These are phyloP conservation scores for Maudiozyma pseudohumilis DNA, from an alignment of 805 yeast genomes.

Conservation along the genomic window DNA sequence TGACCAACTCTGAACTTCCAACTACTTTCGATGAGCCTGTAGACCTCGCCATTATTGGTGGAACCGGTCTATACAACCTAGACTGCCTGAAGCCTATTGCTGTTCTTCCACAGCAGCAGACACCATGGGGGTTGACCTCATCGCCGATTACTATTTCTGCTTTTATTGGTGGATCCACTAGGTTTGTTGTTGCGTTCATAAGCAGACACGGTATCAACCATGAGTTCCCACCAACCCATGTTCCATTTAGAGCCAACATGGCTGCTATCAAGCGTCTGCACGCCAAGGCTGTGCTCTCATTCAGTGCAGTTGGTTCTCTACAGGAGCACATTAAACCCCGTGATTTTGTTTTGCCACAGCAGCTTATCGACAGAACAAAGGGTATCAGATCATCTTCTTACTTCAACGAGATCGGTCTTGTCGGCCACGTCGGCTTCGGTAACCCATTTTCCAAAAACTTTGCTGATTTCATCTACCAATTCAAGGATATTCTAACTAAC, in stretches of 20 bases:
- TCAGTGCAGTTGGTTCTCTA: constrained; percentile 92
- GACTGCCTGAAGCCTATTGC: constrained; percentile 81
- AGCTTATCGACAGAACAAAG: constrained; percentile 92
- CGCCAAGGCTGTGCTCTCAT: constrained; percentile 80
- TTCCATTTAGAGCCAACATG: constrained; percentile 88
- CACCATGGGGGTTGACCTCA: constrained; percentile 98
- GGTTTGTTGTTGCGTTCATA: constrained; percentile 78
- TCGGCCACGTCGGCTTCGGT: constrained; percentile 95
- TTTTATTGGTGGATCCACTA: constrained; percentile 33
- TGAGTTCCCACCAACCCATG: constrained; percentile 82
- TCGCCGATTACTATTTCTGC: constrained; percentile 87
- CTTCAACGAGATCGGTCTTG: constrained; percentile 79
- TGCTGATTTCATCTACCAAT: constrained; percentile 53
- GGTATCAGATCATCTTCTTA: constrained; percentile 86
- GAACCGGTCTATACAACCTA: constrained; percentile 91
- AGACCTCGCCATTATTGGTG: constrained; percentile 85
- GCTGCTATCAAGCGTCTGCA: constrained; percentile 89
- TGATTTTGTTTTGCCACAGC: constrained; percentile 94
- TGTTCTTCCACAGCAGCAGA: constrained; percentile 55
- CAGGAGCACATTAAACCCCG: constrained; percentile 85
- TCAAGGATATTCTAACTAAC: constrained; percentile 47
- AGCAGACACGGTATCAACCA: constrained; percentile 93
- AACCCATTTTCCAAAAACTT: constrained; percentile 84
- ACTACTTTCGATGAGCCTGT: constrained; percentile 32
- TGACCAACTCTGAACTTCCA: constrained; percentile 22